These are phyloP conservation scores for Aspergillus unguis DNA, from an alignment of 2,329 filamentous ascomycete species.

Conservation along the genomic window DNA sequence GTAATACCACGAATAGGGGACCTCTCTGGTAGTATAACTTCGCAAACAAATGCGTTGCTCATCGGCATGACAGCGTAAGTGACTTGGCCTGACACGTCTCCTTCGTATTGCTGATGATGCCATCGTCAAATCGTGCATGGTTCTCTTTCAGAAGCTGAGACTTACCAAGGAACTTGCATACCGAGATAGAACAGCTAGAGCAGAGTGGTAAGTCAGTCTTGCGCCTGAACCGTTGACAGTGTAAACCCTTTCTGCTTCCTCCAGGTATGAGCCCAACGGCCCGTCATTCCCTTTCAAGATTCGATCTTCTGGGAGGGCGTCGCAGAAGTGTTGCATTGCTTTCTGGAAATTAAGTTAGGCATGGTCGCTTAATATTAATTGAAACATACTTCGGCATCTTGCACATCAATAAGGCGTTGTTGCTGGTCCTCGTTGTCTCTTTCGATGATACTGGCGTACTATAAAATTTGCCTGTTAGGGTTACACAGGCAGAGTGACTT, in stretches of 20 bases:
- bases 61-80: conserved; percentile 60
- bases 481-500: neutral
- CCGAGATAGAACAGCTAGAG: conserved; percentile 66
- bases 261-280: conserved; percentile 54
- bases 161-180: conserved; percentile 67
- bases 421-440: conserved; percentile 63
- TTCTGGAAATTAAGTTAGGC: conserved; percentile 29
- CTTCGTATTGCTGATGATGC: conserved; percentile 42
- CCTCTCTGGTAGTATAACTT: conserved; percentile 71
- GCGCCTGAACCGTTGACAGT: conserved; percentile 67
- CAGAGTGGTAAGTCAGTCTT: conserved; percentile 72
- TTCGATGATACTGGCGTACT: conserved; percentile 82
- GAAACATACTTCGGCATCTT: conserved; percentile 43
- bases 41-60: conserved; percentile 65
- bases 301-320: conserved; percentile 69
- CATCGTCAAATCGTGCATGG: conserved; percentile 6
- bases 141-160: neutral
- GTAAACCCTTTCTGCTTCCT: conserved; percentile 55
- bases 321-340: conserved; percentile 72
- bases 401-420: conserved; percentile 53
- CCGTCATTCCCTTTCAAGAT: conserved; percentile 60
- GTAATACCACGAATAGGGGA: conserved; percentile 67
- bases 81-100: conserved; percentile 47
- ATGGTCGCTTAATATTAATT: neutral
- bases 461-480: neutral